Evolutionary conservation across 1,284 basidiomycete species (phyloP), one percentile per base, ranked within the genome.

Genomic region (Serendipita sp.): DNA sequence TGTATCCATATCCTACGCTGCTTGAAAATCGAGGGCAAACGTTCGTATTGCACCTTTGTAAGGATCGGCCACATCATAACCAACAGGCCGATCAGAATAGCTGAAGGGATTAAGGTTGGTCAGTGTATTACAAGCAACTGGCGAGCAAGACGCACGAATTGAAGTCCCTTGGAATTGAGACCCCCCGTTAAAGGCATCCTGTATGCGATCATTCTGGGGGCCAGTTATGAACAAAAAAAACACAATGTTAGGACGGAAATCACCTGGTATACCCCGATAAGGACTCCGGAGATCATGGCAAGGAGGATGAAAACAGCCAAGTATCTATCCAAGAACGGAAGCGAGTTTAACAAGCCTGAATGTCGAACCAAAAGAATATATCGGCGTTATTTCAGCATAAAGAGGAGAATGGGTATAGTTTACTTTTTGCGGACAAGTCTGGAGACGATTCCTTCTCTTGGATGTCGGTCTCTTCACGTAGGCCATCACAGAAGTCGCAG

Each of bases 21-120:
- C 1, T 73, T 70, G 67, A 91, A 81, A 42, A 91, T 73, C 5
- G 70, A 65, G 0, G 84, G 82, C 2, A 93, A 77, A 0, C 77
- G 72, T 71, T 92, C 89, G 70, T 89, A 93, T 69, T 87, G 84
- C 64, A 68, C 68, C 63, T 78, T 77, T 35, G 76, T 76, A 29
- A 78, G 68, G 47, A 87, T 82, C 1, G 91, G 91, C 86, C 88
- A 93, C 87, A 93, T 94, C 91, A 94, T 93, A 62, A 91, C 76
- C 29, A 93, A 80, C 64, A 88, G 80, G 1, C 87, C 88, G 44
- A 89, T 76, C 1, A 84, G 83, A 62, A 91, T 88, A 0, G 87
- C 87, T 90, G 66, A 43, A 13, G 34, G 63, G 41, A 61, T 43
- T 38, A 35, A 34, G 35, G 12, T 26, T n/a, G 62, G 55, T 43